A percentile compares a stretch with the other conserved stretches of the same genome.
Evolutionary conservation across 805 yeast genomes (phyloP).

Genomic region (Myxozyma neotropica): DNA sequence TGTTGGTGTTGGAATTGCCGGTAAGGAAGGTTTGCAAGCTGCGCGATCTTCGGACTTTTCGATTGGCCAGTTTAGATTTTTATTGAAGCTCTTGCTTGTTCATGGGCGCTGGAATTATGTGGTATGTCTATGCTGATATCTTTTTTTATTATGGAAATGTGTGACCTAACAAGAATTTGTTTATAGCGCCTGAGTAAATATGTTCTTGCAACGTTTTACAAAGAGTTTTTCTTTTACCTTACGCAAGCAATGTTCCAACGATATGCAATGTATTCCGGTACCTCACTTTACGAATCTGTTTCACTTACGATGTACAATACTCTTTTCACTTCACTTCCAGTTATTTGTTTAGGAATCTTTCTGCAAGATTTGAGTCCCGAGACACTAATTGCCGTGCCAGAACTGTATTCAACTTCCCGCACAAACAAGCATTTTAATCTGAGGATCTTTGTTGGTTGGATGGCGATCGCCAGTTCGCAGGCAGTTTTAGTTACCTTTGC

Average conservation of each 20-base stretch:
- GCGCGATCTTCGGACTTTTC: slow-evolving; percentile 94
- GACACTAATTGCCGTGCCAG: slow-evolving; percentile 89
- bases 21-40: slow-evolving; percentile 95
- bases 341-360: slow-evolving; percentile 90
- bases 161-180: neutral
- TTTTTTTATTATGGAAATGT: neutral
- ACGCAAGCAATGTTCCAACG: slow-evolving; percentile 88
- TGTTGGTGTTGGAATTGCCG: slow-evolving; percentile 96
- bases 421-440: slow-evolving; percentile 73
- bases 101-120: slow-evolving; percentile 96
- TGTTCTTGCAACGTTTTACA: slow-evolving; percentile 90
- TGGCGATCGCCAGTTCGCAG: slow-evolving; percentile 71
- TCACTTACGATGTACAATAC: slow-evolving; percentile 97
- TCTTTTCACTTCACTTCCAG: slow-evolving; percentile 89
- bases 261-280: slow-evolving; percentile 85
- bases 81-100: slow-evolving; percentile 80
- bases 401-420: slow-evolving; percentile 60
- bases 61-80: slow-evolving; percentile 87
- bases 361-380: slow-evolving; percentile 88
- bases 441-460: slow-evolving; percentile 72
- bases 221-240: slow-evolving; percentile 85
- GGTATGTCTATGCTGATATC: slow-evolving; percentile 6
- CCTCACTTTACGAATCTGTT: slow-evolving; percentile 93
- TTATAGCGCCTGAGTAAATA: slow-evolving; percentile 78
- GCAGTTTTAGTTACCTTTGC: slow-evolving; percentile 71